Base-by-base conservation (phyloP, 441 rosid genomes). In the Populus tomentosa region DNA sequence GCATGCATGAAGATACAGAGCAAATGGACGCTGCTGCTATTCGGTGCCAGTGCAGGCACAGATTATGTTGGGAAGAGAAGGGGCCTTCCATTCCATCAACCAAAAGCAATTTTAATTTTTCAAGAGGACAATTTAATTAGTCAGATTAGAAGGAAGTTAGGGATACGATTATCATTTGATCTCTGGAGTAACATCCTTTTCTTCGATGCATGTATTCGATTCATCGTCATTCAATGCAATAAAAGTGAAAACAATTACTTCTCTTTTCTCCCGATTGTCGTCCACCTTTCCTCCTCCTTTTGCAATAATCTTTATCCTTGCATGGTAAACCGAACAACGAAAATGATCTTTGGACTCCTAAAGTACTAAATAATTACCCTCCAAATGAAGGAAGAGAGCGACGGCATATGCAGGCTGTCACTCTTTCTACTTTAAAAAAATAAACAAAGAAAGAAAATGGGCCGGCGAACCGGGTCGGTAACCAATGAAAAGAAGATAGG, bases 401-500 rank as follows among this genome's bases (percentile, higher is more conserved):
- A 42, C 14, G 70, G 4, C 70, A 16, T 5, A 13, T 7, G 30
- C 20, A 16, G 38, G n/a, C 9, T 3, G 70, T 33, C 38, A 3
- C 18, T 28, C 18, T 18, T 10, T 20, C 36, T 14, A 32, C 32
- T 10, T 2, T 7, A 40, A 10, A 10, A 0, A 40, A 38, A 38
- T 0, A 38, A 40, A 38, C 0, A 40, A 40, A 10, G 50, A 40
- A 42, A 42, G 13, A 42, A 42, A 10, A 18, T 0, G 35, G 36
- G 30, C 30, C 69, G 14, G 1, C 33, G 28, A n/a, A 26, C 69
- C 33, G 14, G 26, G 16, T 26, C 3, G 18, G n/a, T 28, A 35
- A 14, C 30, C 32, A 63, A 63, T 63, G 66, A 69, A 18, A 79
- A 75, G 46, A 53, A 81, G 84, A 78, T 76, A 74, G 75, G 30